These are phyloP conservation scores for Cicer judaicum DNA, from an alignment of 306 rosid genomes.

Conservation along the genomic window DNA sequence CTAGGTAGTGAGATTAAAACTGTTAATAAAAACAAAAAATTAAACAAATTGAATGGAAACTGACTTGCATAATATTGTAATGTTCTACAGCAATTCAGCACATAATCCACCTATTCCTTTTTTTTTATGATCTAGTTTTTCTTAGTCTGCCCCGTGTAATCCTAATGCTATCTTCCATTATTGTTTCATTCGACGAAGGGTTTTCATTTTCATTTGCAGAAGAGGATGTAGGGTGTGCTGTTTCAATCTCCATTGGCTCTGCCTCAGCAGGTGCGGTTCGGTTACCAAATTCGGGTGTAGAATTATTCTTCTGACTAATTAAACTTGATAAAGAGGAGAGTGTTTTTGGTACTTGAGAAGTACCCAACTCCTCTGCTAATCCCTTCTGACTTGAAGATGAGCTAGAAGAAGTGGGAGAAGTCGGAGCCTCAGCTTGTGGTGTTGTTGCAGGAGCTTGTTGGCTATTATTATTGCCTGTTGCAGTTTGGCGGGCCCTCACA, in stretches of 20 bases:
- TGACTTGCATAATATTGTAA: constrained; percentile 48
- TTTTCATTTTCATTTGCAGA: constrained; percentile 46
- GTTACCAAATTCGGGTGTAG: constrained; percentile 46
- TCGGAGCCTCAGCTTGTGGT: constrained; percentile 49
- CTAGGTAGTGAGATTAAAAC: neutral
- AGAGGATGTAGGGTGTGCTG: constrained; percentile 41
- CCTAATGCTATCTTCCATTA: constrained; percentile 51
- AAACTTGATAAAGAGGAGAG: constrained; percentile 41
- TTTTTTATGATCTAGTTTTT: constrained; percentile 46
- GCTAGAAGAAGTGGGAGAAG: constrained; percentile 53
- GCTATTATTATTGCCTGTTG: constrained; percentile 48
- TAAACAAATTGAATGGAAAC: constrained; percentile 45
- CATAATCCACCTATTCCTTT: constrained; percentile 41
- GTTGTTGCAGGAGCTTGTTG: constrained; percentile 48
- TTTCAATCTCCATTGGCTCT: constrained; percentile 52
- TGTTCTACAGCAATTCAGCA: constrained; percentile 47
- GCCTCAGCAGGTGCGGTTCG: constrained; percentile 46
- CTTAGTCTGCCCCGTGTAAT: constrained; percentile 48
- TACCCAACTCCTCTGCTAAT: constrained; percentile 58
- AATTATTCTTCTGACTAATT: constrained; percentile 46
- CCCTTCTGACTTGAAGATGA: constrained; percentile 59
- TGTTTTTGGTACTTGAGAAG: constrained; percentile 52
- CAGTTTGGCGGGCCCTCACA: constrained; percentile 55
- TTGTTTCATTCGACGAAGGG: constrained; percentile 48
- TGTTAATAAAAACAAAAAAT: too few species aligned